These are phyloP conservation scores for Cylindrodendrum hubeiense DNA, from an alignment of 2,329 filamentous ascomycete species.

Conservation along the genomic window DNA sequence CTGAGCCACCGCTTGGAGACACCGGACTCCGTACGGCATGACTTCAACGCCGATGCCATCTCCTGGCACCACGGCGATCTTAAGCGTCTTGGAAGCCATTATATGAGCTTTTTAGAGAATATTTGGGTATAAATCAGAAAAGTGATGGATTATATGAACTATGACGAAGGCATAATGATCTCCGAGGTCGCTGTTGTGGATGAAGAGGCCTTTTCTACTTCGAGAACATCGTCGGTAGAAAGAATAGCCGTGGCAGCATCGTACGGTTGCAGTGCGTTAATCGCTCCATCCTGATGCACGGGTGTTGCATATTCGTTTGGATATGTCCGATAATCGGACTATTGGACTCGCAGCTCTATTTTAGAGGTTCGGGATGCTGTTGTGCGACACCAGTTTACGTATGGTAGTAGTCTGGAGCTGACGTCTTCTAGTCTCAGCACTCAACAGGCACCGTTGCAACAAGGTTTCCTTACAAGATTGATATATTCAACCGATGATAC, in stretches of 20 bases:
- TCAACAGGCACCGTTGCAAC: too few species aligned
- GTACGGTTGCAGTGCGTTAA: not conserved
- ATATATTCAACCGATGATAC: not conserved
- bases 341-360: not conserved
- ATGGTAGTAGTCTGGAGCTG: too few species aligned
- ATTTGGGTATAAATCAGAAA: not conserved
- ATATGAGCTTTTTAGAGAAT: not conserved
- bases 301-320: not conserved
- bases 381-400: too few species aligned
- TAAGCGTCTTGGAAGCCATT: constrained; percentile 34
- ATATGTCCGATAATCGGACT: not conserved
- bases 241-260: constrained; percentile 24
- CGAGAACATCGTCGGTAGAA: constrained; percentile 18
- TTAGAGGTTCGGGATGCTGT: too few species aligned
- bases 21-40: constrained; percentile 71
- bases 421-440: too few species aligned
- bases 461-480: not conserved
- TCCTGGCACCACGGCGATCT: constrained; percentile 74
- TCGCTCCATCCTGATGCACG: not conserved
- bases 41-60: constrained; percentile 80
- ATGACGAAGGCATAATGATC: too few species aligned
- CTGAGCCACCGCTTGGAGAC: constrained; percentile 64
- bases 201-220: not conserved
- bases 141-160: not conserved
- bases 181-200: not conserved